Evolutionary conservation across 805 yeast species (phyloP).

Genomic region (Wickerhamiella bombiphila): DNA sequence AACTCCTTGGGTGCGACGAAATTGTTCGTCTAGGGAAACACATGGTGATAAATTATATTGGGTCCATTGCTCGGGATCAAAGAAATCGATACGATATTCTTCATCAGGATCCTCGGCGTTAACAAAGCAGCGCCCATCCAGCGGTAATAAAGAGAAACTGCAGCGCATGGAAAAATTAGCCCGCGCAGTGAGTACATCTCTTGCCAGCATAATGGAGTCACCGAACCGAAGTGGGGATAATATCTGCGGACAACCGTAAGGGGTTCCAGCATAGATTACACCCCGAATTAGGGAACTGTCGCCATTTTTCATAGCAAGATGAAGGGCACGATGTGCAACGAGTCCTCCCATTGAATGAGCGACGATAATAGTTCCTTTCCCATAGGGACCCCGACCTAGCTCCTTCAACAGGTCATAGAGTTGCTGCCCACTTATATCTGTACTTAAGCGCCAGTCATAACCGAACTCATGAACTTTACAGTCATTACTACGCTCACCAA

Average conservation of each 20-base stretch:
- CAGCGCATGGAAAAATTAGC: constrained; percentile 82
- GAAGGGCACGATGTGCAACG: constrained; percentile 66
- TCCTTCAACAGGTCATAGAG: constrained; percentile 35
- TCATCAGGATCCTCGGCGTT: constrained; percentile 29
- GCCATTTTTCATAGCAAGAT: constrained; percentile 26
- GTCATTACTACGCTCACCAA: constrained; percentile 26
- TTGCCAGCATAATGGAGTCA: constrained; percentile 63
- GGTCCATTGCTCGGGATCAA: constrained; percentile 69
- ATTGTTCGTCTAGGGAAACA: constrained; percentile 28
- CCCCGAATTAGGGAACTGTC: constrained; percentile 58
- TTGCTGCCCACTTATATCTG: constrained; percentile 38
- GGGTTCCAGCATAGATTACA: constrained; percentile 67
- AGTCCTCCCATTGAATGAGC: constrained; percentile 96
- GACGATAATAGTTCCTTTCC: constrained; percentile 48
- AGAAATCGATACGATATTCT: constrained; percentile 44
- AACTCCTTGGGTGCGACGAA: constrained; percentile 8
- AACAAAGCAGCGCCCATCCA: constrained; percentile 53
- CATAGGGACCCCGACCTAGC: constrained; percentile 26
- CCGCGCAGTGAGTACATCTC: constrained; percentile 61
- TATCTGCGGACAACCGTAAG: constrained; percentile 71
- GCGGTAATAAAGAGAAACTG: constrained; percentile 63
- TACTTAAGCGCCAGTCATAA: constrained; percentile 85
- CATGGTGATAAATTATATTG: constrained; percentile 62
- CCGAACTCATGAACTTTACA: constrained; percentile 60
- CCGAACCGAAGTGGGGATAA: constrained; percentile 76